Evolutionary conservation across 202 grass and related monocot genomes (phyloP).

Genomic region (Digitaria exilis): DNA sequence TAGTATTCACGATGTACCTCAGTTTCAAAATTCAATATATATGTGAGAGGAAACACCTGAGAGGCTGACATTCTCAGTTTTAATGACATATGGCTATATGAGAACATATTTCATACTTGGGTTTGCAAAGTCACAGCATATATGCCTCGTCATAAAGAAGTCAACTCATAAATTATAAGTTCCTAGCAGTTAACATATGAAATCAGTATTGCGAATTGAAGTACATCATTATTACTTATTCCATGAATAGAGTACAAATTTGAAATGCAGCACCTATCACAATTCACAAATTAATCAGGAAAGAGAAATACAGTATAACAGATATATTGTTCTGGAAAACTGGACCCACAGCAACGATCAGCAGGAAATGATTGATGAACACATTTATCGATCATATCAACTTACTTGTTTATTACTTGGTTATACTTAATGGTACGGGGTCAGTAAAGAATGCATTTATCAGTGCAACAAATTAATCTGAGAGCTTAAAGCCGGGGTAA

Average conservation of each 20-base stretch:
- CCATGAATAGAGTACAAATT: neutral
- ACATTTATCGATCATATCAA: neutral
- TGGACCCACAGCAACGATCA: neutral
- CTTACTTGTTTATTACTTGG: neutral
- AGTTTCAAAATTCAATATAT: neutral
- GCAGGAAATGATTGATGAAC: neutral
- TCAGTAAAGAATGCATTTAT: too few relatives aligned
- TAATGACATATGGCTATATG: neutral
- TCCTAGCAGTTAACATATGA: neutral
- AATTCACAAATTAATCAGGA: neutral
- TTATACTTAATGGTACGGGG: neutral
- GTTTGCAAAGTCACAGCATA: neutral
- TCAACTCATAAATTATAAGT: neutral
- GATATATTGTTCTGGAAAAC: neutral
- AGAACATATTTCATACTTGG: too few relatives aligned
- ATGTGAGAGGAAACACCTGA: neutral
- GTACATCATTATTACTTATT: neutral
- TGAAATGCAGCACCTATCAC: neutral
- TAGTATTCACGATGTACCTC: neutral
- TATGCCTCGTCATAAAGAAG: neutral
- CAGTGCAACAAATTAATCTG: neutral
- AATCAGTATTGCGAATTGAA: neutral
- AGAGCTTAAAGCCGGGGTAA: neutral
- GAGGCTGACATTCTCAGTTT: neutral
- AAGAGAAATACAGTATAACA: neutral